Conservation (phyloP, 306 rosid genomes). For the Corylus americana region DNA sequence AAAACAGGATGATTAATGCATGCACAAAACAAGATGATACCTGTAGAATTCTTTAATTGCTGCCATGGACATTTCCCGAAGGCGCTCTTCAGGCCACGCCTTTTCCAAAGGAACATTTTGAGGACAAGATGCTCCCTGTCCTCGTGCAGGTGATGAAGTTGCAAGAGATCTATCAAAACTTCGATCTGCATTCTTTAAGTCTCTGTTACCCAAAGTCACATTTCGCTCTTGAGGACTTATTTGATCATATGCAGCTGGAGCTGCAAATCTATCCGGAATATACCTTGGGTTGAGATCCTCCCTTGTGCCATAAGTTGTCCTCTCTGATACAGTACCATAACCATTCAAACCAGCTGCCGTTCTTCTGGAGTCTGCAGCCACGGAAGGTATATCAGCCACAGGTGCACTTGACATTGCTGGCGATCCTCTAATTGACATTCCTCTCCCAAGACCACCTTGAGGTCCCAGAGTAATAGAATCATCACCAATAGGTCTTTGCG, state of each 20-base stretch:
- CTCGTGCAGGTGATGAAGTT: constrained; percentile 45
- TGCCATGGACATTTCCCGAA: constrained; percentile 58
- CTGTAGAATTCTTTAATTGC: constrained; percentile 94
- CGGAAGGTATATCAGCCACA: constrained; percentile 40
- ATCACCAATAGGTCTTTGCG: constrained; percentile 63
- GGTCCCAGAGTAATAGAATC: constrained; percentile 85
- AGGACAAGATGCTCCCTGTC: constrained; percentile 44
- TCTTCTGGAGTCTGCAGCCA: constrained; percentile 57
- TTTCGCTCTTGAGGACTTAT: constrained; percentile 48
- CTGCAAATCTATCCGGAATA: constrained; percentile 48
- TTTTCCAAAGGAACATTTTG: constrained; percentile 46
- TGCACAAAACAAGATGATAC: constrained; percentile 35
- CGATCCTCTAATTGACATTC: constrained; percentile 88
- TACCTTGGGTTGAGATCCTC: constrained; percentile 53
- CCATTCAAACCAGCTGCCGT: constrained; percentile 58
- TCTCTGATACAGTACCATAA: constrained; percentile 49
- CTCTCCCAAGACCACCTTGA: constrained; percentile 94
- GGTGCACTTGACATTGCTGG: constrained; percentile 46
- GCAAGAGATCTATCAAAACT: constrained; percentile 54
- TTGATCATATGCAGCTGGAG: constrained; percentile 58
- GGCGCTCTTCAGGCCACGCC: constrained; percentile 50
- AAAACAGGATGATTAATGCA: constrained; percentile 6
- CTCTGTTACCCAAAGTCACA: constrained; percentile 54
- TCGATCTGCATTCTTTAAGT: constrained; percentile 55
- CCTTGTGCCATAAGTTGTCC: constrained; percentile 39